Conservation (phyloP, 2,329 filamentous ascomycete genomes). For the Fusarium pseudoanthophilum region DNA sequence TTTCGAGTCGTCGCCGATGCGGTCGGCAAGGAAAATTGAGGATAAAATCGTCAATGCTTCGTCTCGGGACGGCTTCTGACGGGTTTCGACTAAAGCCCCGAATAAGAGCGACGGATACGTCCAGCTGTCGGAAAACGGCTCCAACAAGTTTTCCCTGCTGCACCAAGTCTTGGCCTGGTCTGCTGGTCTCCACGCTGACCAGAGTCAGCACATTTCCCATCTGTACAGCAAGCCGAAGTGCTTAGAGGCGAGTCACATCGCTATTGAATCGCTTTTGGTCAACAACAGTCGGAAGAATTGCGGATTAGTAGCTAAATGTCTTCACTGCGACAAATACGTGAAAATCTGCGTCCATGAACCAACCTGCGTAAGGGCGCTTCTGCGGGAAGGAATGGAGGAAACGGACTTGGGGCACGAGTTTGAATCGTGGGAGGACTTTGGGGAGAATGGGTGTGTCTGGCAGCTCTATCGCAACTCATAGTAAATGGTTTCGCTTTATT, state of each 20-base stretch:
- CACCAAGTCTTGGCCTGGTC: neutral
- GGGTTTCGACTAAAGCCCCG: rapidly evolving
- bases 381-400: neutral
- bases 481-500: neutral
- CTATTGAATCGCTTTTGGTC: rapidly evolving
- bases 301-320: neutral
- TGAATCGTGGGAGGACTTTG: neutral
- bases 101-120: rapidly evolving
- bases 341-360: neutral
- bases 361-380: neutral
- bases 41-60: neutral
- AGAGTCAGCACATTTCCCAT: neutral
- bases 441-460: neutral
- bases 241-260: rapidly evolving
- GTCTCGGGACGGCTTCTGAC: neutral
- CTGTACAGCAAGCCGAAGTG: neutral
- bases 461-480: neutral
- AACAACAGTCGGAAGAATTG: neutral
- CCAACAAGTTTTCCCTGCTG: neutral
- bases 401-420: no score
- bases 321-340: neutral
- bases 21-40: neutral
- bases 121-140: neutral
- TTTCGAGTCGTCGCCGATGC: neutral
- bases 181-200: rapidly evolving